Base-by-base conservation (phyloP, 768 basidiomycete genomes). In the Tylopilus plumbeoviolaceoides region DNA sequence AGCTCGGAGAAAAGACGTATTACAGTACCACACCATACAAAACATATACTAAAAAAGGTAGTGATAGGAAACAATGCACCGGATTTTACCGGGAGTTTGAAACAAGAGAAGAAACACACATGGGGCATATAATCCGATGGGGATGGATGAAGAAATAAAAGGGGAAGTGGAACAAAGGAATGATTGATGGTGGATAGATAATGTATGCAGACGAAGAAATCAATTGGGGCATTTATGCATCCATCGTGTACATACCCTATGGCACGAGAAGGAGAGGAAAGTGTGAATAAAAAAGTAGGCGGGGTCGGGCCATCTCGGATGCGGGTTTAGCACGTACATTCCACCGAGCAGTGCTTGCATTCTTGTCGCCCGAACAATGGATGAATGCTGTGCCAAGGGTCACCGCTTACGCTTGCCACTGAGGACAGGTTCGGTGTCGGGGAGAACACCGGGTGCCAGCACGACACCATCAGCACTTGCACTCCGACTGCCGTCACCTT, bases 331-430 rank as follows among this genome's bases (percentile, higher is more conserved):
- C 17, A 17, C 15, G 15, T 36, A 18, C 39, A 21, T 40, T 11
- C 38, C 39, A 21, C 39, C 39, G 39, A 18, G 7, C 12, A 36
- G 15, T 36, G 36, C 7, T n/a, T 36, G 36, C 36, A 36, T n/a
- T 17, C 36, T 7, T 15, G 17, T n/a, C 36, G 15, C 17, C 36
- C 11, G 14, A 33, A 15, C 33, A 33, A 33, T 7, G 36, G n/a
- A 18, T 20, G 3, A 18, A 39, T 39, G 7, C n/a, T 27, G 31
- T 38, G n/a, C 7, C 30, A 7, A 31, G 31, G 18, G 18, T 63
- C 42, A 63, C 47, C 62, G 62, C 33, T 63, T 63, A 50, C 62
- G 62, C 48, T 63, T 63, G 33, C 60, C 62, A 41, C 60, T 65
- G 12, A 63, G 33, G 28, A 63, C 25, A 14, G 57, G 54, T 4